Base-by-base conservation (phyloP, 140 eudicot species). In the Ambrosia hybrid region DNA sequence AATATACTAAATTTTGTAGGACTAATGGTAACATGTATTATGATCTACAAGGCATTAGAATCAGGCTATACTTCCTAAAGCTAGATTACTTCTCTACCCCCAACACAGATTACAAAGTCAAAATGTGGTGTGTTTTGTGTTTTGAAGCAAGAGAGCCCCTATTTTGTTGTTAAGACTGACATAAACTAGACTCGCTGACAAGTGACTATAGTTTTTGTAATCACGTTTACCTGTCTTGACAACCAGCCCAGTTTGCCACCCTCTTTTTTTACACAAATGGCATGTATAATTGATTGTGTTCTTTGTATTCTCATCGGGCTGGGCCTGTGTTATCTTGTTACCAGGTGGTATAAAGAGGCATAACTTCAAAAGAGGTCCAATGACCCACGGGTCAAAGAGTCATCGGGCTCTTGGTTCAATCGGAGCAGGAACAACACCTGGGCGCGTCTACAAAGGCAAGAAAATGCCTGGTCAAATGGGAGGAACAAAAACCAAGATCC, bases 401-500 rank as follows among this genome's bases (percentile, higher is more conserved):
- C 99, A 94, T 62, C 70, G 99, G 59, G 87, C 80, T 7, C 87
- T 88, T 13, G 99, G 99, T 33, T 94, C 99, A 33, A 94, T 94
- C 30, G 99, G 97, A 74, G 97, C 99, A 1, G 99, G 99, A 53
- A 94, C 99, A 51, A 94, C 99, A 9, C 99, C 99, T 0, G 99
- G 99, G 11, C 90, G 89, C 7, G 99, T 94, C 9, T 94, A 90
- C 84, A 60, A 60, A 56, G 99, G 99, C 34, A 90, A 94, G 89
- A 94, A 94, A 77, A 94, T 94, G 99, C 92, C 99, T 0, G 99
- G 99, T 53, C 83, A 88, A 81, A 94, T 94, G 99, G 99, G 99
- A 57, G 97, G 97, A 51, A 86, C 96, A 3, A 88, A 88, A 74
- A 82, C 78, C 6, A 94, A 94, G 89, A 91, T 90, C 36, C 57